Evolutionary conservation across 805 yeast species (phyloP), one percentile per base, ranked within the genome.

Genomic region (Candida awuae): DNA sequence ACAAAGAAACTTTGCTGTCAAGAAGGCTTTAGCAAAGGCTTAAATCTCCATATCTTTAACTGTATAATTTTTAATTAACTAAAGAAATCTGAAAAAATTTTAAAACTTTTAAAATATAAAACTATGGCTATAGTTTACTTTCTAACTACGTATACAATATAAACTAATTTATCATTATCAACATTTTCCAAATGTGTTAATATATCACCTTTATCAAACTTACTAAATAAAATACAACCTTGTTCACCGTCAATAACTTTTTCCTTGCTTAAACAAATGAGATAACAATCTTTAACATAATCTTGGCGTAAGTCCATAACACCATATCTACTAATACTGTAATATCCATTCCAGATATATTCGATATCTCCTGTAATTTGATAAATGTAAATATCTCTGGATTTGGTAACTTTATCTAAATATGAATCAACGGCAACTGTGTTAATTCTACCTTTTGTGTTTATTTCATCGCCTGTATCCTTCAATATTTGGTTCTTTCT

Each of bases 1-100:
- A 81, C 97, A 94, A 79, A 86, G 85, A 75, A 84, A 87, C 75
- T 82, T 70, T 68, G 84, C 87, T 71, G 90, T 86, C 63, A 85
- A 83, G 77, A 88, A 86, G 79, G 94, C 94, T 70, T 80, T 84
- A 64, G 95, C 95, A 65, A 87, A 88, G 83, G 95, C 94, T 71
- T 82, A 80, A 74, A 59, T 62, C 15, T 4, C 6, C 9, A 28
- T 16, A 16, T 29, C 18, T 15, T 29, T 29, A 16, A 29, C 20
- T 29, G 18, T 17, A 14, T 32, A 20, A 8, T 32, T 32, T 8
- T 28, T 35, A 27, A 18, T 20, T 37, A 27, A 27, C 28, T 15
- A 9, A 36, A 36, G 29, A 35, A 17, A 8, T n/a, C 16, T 22
- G 15, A 17, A 8, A 23, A 15, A 23, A 16, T 5, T 29, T 9